Base-by-base conservation (phyloP, 306 rosid species). In the Trifolium dubium region DNA sequence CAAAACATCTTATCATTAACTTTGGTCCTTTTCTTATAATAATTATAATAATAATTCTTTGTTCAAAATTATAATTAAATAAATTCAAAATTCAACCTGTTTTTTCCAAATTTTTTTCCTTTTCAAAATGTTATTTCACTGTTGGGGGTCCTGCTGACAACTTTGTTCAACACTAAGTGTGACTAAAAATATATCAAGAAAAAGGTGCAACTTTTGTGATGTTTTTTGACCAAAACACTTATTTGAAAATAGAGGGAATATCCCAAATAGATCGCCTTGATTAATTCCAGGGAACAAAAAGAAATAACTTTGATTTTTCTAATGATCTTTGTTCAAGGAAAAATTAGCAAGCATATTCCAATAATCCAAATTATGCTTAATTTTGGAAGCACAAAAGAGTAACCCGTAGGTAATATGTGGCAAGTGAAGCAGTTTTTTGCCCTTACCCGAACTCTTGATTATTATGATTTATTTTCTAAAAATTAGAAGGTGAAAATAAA, bases 161-260 rank as follows among this genome's bases (percentile, higher is more conserved):
- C 84, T 72, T 76, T 76, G 64, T 70, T 49, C 59, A 51, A 79
- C 55, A 51, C 69, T 66, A 39, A 66, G 55, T 71, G 53, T 76
- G 79, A 76, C 60, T 34, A 18, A 56, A 80, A 77, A 49, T 63
- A 58, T 61, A 77, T 64, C 28, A 73, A 3, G 35, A 35, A 59
- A 65, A 73, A 84, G 46, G 85, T 58, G 34, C 37, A 53, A 1
- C 64, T 80, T 77, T 84, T 77, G 77, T 19, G 44, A 64, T 68
- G 23, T 76, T 68, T 75, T 77, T 84, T 81, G 85, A 80, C 85
- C 65, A 41, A 64, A 69, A 73, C 78, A 80, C 87, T 75, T 76
- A 60, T 73, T 67, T 73, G 31, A 64, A 82, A 56, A 73, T 71
- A 41, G 49, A 50, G 46, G 18, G 29, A 39, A 79, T 69, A 76